Evolutionary conservation across 2,329 filamentous ascomycete genomes (phyloP).

Genomic region (Ophiostoma pallidulum): DNA sequence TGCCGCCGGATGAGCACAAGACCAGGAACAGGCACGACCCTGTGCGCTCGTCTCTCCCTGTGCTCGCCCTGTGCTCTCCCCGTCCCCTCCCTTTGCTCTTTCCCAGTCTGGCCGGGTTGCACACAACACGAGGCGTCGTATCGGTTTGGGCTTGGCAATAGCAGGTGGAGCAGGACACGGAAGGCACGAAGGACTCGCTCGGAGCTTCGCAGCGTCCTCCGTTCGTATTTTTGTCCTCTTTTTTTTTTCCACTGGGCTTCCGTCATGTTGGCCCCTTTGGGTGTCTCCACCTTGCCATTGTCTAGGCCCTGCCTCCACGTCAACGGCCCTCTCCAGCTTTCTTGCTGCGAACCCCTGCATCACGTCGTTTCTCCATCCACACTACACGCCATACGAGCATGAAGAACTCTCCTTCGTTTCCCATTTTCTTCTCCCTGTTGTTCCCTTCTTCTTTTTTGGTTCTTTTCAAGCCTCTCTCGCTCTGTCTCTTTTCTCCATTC

Average conservation of each 20-base stretch:
- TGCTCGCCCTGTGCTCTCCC: no score
- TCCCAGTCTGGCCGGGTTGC: not conserved
- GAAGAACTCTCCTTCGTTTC: not conserved
- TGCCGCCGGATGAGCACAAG: no score
- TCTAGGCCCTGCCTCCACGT: not conserved
- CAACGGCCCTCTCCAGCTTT: not conserved
- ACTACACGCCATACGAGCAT: conserved; percentile 3
- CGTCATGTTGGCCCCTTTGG: not conserved
- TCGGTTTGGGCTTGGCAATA: no score
- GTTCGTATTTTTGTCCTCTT: no score
- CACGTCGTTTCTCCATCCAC: conserved; percentile 6
- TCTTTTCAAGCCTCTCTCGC: not conserved
- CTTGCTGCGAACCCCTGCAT: conserved; percentile 8
- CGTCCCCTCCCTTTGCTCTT: not conserved
- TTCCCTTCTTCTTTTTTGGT: conserved; percentile 1
- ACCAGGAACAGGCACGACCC: no score
- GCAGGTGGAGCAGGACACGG: not conserved
- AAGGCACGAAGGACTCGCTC: not conserved
- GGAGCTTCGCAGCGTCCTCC: no score
- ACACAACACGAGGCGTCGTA: no score
- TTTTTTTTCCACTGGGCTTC: no score
- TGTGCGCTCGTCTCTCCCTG: not conserved
- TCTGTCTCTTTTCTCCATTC: not conserved
- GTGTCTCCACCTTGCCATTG: not conserved
- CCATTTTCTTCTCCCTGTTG: conserved; percentile 1